Conservation (phyloP, 371 early-diverging fungal genomes). For the Lichtheimia corymbifera region DNA sequence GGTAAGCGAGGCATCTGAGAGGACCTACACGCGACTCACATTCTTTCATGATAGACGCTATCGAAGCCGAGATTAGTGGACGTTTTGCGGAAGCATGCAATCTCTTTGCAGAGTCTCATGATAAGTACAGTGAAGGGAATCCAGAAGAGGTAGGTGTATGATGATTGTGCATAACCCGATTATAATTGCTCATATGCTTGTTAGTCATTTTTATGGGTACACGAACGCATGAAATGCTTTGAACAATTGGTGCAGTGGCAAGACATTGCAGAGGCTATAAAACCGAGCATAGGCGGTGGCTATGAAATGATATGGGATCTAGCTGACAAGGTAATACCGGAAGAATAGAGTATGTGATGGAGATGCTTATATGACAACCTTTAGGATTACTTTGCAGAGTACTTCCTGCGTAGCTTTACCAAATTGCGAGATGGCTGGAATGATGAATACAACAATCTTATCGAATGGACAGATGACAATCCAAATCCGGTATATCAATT, state of each 20-base stretch:
- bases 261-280: conserved; percentile 44
- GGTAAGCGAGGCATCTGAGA: conserved; percentile 16
- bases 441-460: conserved; percentile 36
- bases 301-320: conserved; percentile 52
- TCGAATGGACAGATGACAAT: conserved; percentile 45
- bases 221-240: conserved; percentile 62
- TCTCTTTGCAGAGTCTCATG: conserved; percentile 45
- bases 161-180: too few species aligned
- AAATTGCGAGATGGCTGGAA: conserved; percentile 47
- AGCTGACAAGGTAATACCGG: conserved; percentile 32
- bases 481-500: conserved; percentile 59
- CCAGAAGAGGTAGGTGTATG: conserved; percentile 34
- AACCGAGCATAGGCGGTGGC: conserved; percentile 42
- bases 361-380: too few species aligned
- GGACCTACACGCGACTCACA: not conserved
- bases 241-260: conserved; percentile 70
- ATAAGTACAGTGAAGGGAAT: conserved; percentile 34
- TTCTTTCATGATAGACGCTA: conserved; percentile 38
- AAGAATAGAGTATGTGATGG: too few species aligned
- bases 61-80: conserved; percentile 60
- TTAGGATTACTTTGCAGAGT: conserved; percentile 49
- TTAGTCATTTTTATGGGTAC: conserved; percentile 39
- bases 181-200: not conserved
- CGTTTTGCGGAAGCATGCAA: conserved; percentile 59
- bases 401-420: conserved; percentile 58